Conservation (phyloP, 192 early-diverging fungal genomes). For the Coemansia sp. region DNA sequence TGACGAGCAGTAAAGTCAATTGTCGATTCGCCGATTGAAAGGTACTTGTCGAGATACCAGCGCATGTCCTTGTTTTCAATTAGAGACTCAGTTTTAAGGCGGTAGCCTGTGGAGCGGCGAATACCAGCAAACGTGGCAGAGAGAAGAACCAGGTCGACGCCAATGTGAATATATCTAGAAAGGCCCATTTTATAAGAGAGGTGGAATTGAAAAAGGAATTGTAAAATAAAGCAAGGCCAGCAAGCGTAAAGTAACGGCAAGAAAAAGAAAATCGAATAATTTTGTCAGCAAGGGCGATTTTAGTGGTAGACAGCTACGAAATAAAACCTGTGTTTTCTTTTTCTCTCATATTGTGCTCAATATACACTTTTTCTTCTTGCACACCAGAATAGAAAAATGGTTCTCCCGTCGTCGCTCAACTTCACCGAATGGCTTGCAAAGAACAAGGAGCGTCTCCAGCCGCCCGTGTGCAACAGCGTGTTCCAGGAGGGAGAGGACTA, state of each 20-base stretch:
- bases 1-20: constrained; percentile 24
- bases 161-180: constrained; percentile 37
- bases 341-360: too few species aligned
- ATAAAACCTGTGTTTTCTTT: too few species aligned
- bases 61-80: constrained; percentile 39
- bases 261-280: too few species aligned
- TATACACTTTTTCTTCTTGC: too few species aligned
- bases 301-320: too few species aligned
- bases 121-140: constrained; percentile 47
- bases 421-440: constrained; percentile 85
- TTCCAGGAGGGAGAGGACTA: constrained; percentile 82
- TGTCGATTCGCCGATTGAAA: constrained; percentile 35
- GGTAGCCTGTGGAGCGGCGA: constrained; percentile 40
- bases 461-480: constrained; percentile 94
- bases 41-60: constrained; percentile 36
- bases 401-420: constrained; percentile 82
- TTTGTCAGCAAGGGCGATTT: too few species aligned
- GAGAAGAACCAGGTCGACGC: constrained; percentile 46
- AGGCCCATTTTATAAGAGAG: constrained; percentile 15
- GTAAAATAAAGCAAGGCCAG: neutral
- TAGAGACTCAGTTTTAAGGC: constrained; percentile 33
- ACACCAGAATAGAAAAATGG: neutral
- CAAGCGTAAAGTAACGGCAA: neutral
- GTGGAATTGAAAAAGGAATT: neutral
- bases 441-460: constrained; percentile 81